Evolutionary conservation across 2,329 filamentous ascomycete genomes (phyloP).

Genomic region (Claviceps humidiphila): DNA sequence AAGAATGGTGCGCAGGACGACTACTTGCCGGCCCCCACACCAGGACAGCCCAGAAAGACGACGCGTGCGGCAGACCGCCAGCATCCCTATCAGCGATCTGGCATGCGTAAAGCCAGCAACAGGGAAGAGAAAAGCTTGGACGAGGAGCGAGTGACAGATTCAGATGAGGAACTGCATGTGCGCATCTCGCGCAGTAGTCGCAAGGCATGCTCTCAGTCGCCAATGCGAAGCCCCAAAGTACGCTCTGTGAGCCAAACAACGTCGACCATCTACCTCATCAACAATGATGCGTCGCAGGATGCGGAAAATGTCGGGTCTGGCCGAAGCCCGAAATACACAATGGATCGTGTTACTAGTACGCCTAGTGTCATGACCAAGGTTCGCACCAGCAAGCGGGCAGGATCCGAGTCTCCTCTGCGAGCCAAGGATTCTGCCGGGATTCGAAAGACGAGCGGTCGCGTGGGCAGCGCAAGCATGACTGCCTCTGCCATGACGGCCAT

Average conservation of each 20-base stretch:
- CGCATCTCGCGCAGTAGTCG: slow-evolving; percentile 52
- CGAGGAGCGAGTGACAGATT: slow-evolving; percentile 50
- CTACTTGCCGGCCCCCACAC: slow-evolving; percentile 86
- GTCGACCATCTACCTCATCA: slow-evolving; percentile 51
- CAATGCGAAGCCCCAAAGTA: slow-evolving; percentile 44
- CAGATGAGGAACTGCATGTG: slow-evolving; percentile 72
- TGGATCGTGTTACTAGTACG: slow-evolving; percentile 41
- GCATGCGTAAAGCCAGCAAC: slow-evolving; percentile 25
- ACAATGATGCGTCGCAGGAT: slow-evolving; percentile 57
- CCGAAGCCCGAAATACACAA: slow-evolving; percentile 40
- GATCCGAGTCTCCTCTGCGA: slow-evolving; percentile 32
- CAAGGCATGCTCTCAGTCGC: slow-evolving; percentile 51
- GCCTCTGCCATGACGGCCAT: slow-evolving; percentile 26
- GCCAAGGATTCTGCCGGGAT: slow-evolving; percentile 40
- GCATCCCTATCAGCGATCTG: slow-evolving; percentile 54
- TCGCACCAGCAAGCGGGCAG: slow-evolving; percentile 44
- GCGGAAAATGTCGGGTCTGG: slow-evolving; percentile 54
- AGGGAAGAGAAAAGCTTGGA: slow-evolving; percentile 40
- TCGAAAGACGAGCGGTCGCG: slow-evolving; percentile 52
- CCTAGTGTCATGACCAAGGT: slow-evolving; percentile 50
- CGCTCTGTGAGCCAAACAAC: slow-evolving; percentile 67
- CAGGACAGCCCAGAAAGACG: slow-evolving; percentile 87
- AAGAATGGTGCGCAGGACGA: slow-evolving; percentile 66
- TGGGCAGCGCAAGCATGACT: slow-evolving; percentile 42
- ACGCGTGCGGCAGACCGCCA: slow-evolving; percentile 63